Percentiles rank a stretch among this genome's conserved stretches.
Conservation (phyloP, 306 rosid genomes). For the cucumber (Cucumis sativus) region Cucumber_9930_V3 NC_026660.2:665001-665500, state of each 20-base stretch:
- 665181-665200: conserved; percentile 90
- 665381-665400: conserved; percentile 74
- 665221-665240: conserved; percentile 70
- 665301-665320: conserved; percentile 96
- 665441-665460: conserved; percentile 94
- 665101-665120: conserved; percentile 54
- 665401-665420: conserved; percentile 81
- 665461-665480: conserved; percentile 90
- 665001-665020: conserved; percentile 73
- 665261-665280: conserved; percentile 93
- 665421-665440: conserved; percentile 67
- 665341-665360: conserved; percentile 83
- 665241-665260: conserved; percentile 81
- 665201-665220: conserved; percentile 78
- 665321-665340: conserved; percentile 94
- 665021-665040: conserved; percentile 72
- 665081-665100: conserved; percentile 69
- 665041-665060: conserved; percentile 77
- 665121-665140: conserved; percentile 53
- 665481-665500: conserved; percentile 93
- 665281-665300: conserved; percentile 96
- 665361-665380: conserved; percentile 99
- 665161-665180: conserved; percentile 86
- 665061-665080: conserved; percentile 91
- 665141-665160: conserved; percentile 91